These are phyloP conservation scores for Colletotrichum australisinense DNA, from an alignment of 2,329 filamentous ascomycete genomes.

Conservation along the genomic window DNA sequence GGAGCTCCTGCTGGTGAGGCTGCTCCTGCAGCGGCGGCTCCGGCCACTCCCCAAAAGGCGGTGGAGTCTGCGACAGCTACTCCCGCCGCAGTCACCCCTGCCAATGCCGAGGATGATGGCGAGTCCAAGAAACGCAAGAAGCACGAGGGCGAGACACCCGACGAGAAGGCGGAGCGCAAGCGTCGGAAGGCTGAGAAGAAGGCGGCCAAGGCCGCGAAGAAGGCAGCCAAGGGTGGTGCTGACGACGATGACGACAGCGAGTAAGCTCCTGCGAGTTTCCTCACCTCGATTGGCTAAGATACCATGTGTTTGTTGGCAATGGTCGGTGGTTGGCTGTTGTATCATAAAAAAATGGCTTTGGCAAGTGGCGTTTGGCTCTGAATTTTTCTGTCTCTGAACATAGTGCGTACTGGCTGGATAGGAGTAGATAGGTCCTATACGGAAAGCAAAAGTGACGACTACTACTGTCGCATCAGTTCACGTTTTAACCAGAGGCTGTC, in stretches of 20 bases:
- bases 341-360: slow-evolving; percentile 39
- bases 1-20: slow-evolving; percentile 61
- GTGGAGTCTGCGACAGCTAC: slow-evolving; percentile 49
- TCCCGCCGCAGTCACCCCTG: slow-evolving; percentile 55
- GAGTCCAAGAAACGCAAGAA: slow-evolving; percentile 81
- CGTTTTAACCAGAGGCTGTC: not conserved
- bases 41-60: slow-evolving; percentile 50
- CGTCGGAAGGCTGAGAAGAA: slow-evolving; percentile 71
- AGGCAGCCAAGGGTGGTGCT: slow-evolving; percentile 56
- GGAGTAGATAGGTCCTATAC: slow-evolving; percentile 37
- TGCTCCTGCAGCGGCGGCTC: slow-evolving; percentile 56
- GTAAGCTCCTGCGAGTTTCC: slow-evolving; percentile 44
- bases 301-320: slow-evolving; percentile 35
- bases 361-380: slow-evolving; percentile 38
- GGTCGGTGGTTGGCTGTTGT: slow-evolving; percentile 37
- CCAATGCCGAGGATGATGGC: slow-evolving; percentile 64
- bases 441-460: slow-evolving; percentile 24
- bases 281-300: slow-evolving; percentile 32
- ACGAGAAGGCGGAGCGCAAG: slow-evolving; percentile 74
- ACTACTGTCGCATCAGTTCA: slow-evolving; percentile 30
- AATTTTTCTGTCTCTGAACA: slow-evolving; percentile 25
- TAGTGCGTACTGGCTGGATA: slow-evolving; percentile 35
- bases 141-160: slow-evolving; percentile 80
- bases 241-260: slow-evolving; percentile 66
- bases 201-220: slow-evolving; percentile 67